Base-by-base conservation (phyloP, 2,329 filamentous ascomycete species). In the Paraphoma sp. region DNA sequence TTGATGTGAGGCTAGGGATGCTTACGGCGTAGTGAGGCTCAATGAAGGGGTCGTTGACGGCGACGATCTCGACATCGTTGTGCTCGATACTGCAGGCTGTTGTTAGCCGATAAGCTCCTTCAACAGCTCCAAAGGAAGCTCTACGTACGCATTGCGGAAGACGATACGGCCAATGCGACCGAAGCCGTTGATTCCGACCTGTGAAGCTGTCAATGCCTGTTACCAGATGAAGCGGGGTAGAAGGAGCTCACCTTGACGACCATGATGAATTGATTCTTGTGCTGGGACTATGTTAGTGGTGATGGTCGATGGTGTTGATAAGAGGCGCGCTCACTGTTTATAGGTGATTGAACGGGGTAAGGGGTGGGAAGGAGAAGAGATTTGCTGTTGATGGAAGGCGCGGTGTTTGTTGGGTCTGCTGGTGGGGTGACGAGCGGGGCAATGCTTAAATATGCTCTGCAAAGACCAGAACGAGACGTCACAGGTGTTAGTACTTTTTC, bases 1-100 rank as follows among this genome's bases (percentile, higher is more conserved):
- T 23, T 23, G 53, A 44, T 23, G 40, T 48, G 23, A 14, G 28
- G 23, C 38, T 29, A 44, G 60, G 36, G 41, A 45, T 54, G 90
- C 93, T 86, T 89, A 97, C 94, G 81, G 95, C 95, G 84, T 98
- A 98, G 82, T 93, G 84, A 76, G 91, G 87, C 84, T 97, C 93
- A 84, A 99, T 98, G 90, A 99, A 98, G 74, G 95, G 95, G 82
- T 98, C 95, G 87, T 99, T 98, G 84, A 97, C 92, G 74, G 95
- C 94, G 76, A 97, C 92, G 75, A 99, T 86, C 76, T 97, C 87
- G 78, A 98, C 91, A 59, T 96, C 90, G 75, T 86, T 82, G 84
- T 94, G 90, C 88, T 96, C 90, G 79, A 96, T 80, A 76, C 87
- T 89, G 73, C 49, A 65, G 54, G 36, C 54, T 44, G 45, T 45